Evolutionary conservation across 257 asterid species (phyloP).

Genomic region (Buddleja alternifolia): DNA sequence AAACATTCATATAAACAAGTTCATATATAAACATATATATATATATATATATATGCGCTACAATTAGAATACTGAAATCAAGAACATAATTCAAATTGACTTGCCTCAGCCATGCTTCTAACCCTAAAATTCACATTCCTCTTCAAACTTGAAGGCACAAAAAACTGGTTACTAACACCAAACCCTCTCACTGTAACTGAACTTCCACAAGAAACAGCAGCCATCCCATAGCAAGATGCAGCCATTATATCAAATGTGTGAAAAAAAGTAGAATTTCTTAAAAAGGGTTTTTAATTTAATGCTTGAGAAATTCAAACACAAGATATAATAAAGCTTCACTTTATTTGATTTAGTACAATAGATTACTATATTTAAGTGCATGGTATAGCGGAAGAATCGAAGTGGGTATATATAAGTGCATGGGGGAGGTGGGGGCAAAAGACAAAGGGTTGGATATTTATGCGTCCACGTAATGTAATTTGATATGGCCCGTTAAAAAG

Average conservation of each 20-base stretch:
- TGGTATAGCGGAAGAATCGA: background rate
- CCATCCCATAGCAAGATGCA: conserved; percentile 37
- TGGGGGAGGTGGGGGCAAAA: conserved; percentile 10
- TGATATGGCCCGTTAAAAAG: conserved; percentile 33
- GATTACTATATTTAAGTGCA: background rate
- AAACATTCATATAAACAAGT: no score
- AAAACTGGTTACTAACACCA: conserved; percentile 15
- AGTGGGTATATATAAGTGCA: conserved; percentile 38
- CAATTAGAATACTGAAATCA: no score
- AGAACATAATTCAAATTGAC: background rate
- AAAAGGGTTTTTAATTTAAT: no score
- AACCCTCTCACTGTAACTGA: conserved; percentile 4
- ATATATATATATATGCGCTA: no score
- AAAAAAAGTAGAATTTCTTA: no score
- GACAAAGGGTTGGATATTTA: conserved; percentile 39
- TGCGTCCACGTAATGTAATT: conserved; percentile 39
- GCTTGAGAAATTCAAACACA: no score
- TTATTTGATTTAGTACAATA: background rate
- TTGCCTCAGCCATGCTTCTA: conserved; percentile 52
- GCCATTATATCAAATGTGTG: conserved; percentile 25
- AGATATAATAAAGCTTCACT: no score
- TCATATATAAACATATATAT: no score
- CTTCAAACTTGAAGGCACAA: conserved; percentile 11
- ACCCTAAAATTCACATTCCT: conserved; percentile 42
- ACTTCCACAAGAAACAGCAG: conserved; percentile 27